Conservation (phyloP, 164 flowering plant species). For the Dillenia suffruticosa region DNA sequence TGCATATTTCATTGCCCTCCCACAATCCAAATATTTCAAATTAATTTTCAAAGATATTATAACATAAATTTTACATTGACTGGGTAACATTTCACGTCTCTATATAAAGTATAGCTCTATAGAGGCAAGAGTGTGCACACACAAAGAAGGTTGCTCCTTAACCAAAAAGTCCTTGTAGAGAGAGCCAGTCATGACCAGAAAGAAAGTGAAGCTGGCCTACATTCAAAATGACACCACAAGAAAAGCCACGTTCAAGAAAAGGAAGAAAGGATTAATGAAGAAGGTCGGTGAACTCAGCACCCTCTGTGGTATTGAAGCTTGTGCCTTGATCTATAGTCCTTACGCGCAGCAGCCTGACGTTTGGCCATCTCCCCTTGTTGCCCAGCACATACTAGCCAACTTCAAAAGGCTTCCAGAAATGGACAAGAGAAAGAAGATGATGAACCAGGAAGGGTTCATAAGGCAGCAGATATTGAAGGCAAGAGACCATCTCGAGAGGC, state of each 20-base stretch:
- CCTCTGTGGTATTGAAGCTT: conserved; percentile 56
- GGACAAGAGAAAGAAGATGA: conserved; percentile 75
- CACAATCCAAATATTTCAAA: too few species aligned
- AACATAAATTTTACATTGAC: too few species aligned
- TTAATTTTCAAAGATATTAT: too few species aligned
- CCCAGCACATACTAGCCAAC: conserved; percentile 27
- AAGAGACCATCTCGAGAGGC: conserved; percentile 43
- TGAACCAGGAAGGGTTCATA: conserved; percentile 59
- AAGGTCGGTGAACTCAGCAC: conserved; percentile 64
- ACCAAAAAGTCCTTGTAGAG: too few species aligned
- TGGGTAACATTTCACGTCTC: too few species aligned
- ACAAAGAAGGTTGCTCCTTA: too few species aligned
- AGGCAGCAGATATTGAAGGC: conserved; percentile 40
- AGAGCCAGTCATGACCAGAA: conserved; percentile 39
- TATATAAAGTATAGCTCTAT: too few species aligned
- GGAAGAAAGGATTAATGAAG: conserved; percentile 60
- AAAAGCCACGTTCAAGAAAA: conserved; percentile 62
- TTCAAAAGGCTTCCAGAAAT: conserved; percentile 56
- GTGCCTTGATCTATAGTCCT: conserved; percentile 44
- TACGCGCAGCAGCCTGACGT: conserved; percentile 46
- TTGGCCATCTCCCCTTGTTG: conserved; percentile 47
- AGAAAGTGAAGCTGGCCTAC: conserved; percentile 62
- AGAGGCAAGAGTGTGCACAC: too few species aligned
- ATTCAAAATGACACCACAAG: conserved; percentile 50
- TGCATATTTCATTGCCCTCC: too few species aligned